These are phyloP conservation scores for Capsicum rhomboideum DNA, from an alignment of 257 asterid species.

Conservation along the genomic window DNA sequence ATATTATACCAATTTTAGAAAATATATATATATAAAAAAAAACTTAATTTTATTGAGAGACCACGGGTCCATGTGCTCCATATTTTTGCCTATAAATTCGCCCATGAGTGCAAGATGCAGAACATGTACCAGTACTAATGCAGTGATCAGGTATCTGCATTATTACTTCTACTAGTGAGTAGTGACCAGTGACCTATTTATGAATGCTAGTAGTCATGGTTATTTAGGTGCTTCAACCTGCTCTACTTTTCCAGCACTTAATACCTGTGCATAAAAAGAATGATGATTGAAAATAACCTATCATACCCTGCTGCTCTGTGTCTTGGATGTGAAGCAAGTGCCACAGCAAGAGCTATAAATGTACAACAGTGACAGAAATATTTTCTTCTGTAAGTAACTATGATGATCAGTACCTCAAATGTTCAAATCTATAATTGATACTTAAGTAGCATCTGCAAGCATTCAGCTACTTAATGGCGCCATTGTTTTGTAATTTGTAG, in stretches of 20 bases:
- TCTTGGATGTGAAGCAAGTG: background rate
- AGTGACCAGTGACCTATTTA: background rate
- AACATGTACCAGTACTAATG: background rate
- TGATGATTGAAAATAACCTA: background rate
- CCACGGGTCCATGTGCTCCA: no score
- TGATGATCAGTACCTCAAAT: background rate
- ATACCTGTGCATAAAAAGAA: background rate
- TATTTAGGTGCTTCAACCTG: background rate
- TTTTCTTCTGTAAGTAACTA: background rate
- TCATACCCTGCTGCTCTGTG: background rate
- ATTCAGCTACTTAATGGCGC: background rate
- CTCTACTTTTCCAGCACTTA: background rate
- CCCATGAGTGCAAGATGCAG: background rate
- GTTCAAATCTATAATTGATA: background rate
- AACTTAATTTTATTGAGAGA: no score
- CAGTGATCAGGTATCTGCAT: background rate
- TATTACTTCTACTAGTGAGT: no score
- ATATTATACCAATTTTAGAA: no score
- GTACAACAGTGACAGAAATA: background rate
- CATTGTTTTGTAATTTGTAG: background rate
- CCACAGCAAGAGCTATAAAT: background rate
- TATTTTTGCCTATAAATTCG: no score
- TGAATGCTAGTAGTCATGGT: background rate
- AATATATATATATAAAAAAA: no score
- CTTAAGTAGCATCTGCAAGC: background rate